A percentile compares a stretch with the other conserved stretches of the same genome.
Evolutionary conservation across 2,329 filamentous ascomycete species (phyloP).

Genomic region (Zymoseptoria ardabiliae): DNA sequence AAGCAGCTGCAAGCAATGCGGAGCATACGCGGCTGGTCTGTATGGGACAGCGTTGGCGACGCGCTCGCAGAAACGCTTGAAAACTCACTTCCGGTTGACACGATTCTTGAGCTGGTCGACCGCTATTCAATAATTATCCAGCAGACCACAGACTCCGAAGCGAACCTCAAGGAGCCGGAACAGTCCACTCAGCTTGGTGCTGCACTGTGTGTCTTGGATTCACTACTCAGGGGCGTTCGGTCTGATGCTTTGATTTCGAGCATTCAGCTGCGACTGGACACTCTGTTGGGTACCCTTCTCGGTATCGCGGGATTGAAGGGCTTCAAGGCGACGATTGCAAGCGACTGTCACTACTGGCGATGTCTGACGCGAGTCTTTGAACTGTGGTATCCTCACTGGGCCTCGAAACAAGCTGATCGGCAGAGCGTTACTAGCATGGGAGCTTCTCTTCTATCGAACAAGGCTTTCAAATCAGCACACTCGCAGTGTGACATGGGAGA

Average conservation of each 20-base stretch:
- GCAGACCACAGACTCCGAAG: neutral
- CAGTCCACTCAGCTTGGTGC: neutral
- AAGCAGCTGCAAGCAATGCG: conserved; percentile 15
- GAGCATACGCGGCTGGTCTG: neutral
- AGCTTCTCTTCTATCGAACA: conserved; percentile 1
- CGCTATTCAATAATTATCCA: neutral
- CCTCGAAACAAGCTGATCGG: conserved; percentile 3
- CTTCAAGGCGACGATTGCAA: neutral
- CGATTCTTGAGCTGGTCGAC: conserved; percentile 13
- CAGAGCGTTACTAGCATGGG: neutral
- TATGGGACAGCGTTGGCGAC: conserved; percentile 19
- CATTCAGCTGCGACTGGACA: conserved; percentile 6
- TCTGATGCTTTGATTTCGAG: conserved; percentile 7
- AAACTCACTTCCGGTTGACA: conserved; percentile 10
- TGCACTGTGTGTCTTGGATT: conserved; percentile 2
- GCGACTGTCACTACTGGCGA: conserved; percentile 12
- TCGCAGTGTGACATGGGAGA: conserved; percentile 1
- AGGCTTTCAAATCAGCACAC: conserved; percentile 7
- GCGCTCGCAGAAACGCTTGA: conserved; percentile 18
- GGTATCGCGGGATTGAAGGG: conserved; percentile 4
- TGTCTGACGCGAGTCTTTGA: conserved; percentile 10
- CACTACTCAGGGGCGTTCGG: conserved; percentile 7
- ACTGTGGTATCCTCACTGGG: conserved; percentile 18
- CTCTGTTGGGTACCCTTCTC: conserved; percentile 5
- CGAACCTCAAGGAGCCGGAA: neutral